Evolutionary conservation across 1,284 basidiomycete species (phyloP), one percentile per base, ranked within the genome.

Genomic region (Filobasidium uniguttulatum): DNA sequence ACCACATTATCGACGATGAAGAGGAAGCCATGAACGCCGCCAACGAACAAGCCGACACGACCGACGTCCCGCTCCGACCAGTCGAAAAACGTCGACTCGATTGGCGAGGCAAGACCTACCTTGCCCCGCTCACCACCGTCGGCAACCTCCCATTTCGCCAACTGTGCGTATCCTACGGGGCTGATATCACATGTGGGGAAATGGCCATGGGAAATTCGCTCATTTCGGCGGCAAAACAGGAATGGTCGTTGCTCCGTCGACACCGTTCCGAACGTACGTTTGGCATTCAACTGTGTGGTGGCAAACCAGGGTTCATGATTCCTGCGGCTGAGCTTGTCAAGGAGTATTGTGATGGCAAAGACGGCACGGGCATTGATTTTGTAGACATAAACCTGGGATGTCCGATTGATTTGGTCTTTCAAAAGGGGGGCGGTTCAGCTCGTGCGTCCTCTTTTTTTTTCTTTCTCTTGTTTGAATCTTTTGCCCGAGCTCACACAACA

Each of bases 91-190:
- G 80, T 62, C 73, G 86, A 25, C 68, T 98, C 20, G 70, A 86
- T 59, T 97, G 90, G 88, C 72, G 74, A 9, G 85, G 84, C 9
- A 86, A 88, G 65, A 83, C 86, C 1, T 98, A 97, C 69, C 78
- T 94, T 1, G 91, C 91, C 0, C 91, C 93, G 0, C 71, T 98
- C 9, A 97, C 93, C 0, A 98, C 91, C 0, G 89, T 93, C 25
- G 91, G 93, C 25, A 97, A 97, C 61, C 67, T 97, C 85, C 93
- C 93, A 0, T 98, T 97, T 75, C 81, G 93, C 15, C 78, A 90
- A 20, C 69, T 98, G 17, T 96, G 89, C 58, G 79, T 84, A 5
- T 73, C 77, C 31, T 82, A 86, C 54, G 93, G 93, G 6, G 87
- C 84, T 1, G 89, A 94, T 57, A 96, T 98, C 60, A 94, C 89